Conservation (phyloP, 805 yeast genomes). For the Suhomyces xylopsoci region DNA sequence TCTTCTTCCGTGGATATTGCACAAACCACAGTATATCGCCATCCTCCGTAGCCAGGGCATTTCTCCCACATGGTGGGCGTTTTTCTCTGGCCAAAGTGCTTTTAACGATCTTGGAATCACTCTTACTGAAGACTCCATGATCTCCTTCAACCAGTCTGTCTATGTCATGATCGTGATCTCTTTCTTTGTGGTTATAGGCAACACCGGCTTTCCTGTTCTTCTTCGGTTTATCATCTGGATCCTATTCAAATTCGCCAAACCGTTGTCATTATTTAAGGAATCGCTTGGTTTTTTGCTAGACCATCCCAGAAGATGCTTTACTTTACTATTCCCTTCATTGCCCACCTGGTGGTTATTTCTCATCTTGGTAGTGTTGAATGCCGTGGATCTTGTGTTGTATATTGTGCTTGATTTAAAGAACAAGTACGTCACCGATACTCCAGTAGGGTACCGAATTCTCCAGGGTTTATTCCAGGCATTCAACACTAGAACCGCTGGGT, state of each 20-base stretch:
- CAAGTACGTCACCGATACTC: slow-evolving; percentile 47
- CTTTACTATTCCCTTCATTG: slow-evolving; percentile 82
- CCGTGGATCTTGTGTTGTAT: slow-evolving; percentile 75
- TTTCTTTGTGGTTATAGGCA: slow-evolving; percentile 83
- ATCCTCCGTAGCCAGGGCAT: slow-evolving; percentile 55
- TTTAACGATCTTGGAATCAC: slow-evolving; percentile 88
- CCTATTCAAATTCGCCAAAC: slow-evolving; percentile 62
- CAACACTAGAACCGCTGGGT: slow-evolving; percentile 93
- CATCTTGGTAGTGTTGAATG: slow-evolving; percentile 69
- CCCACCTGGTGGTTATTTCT: slow-evolving; percentile 94
- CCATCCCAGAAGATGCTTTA: slow-evolving; percentile 96
- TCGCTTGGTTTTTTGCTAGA: slow-evolving; percentile 83
- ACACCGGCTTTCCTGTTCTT: slow-evolving; percentile 89
- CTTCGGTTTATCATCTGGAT: slow-evolving; percentile 83
- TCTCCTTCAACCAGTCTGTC: slow-evolving; percentile 57
- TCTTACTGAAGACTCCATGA: slow-evolving; percentile 78
- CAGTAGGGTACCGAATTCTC: slow-evolving; percentile 66
- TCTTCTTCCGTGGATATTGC: slow-evolving; percentile 55
- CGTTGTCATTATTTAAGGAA: slow-evolving; percentile 63
- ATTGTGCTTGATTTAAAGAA: slow-evolving; percentile 67
- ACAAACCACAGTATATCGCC: slow-evolving; percentile 38
- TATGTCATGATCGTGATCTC: slow-evolving; percentile 62
- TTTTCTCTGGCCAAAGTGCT: slow-evolving; percentile 74
- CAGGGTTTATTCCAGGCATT: slow-evolving; percentile 90
- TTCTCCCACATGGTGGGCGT: slow-evolving; percentile 89